These are phyloP conservation scores for Zelonia costaricensis DNA, from an alignment of 208 protist species.

Conservation along the genomic window DNA sequence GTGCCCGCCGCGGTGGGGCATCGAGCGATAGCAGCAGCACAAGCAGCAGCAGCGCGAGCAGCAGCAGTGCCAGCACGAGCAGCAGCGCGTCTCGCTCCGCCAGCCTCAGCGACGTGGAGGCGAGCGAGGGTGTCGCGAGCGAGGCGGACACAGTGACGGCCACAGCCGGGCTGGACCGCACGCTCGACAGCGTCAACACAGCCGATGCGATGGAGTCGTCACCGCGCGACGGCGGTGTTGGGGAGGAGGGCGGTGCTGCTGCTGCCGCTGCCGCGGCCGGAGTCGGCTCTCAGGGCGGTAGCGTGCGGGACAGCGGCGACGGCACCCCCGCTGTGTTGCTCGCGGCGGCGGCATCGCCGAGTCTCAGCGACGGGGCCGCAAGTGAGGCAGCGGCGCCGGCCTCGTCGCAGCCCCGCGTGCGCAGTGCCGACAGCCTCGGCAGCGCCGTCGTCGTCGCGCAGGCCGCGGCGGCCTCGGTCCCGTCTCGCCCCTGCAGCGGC, in stretches of 20 bases:
- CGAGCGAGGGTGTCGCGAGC: slow-evolving; percentile 1
- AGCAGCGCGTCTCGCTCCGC: slow-evolving; percentile 8
- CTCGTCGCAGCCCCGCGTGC: slow-evolving; percentile 2
- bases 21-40: slow-evolving; percentile 3
- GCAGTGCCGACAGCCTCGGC: slow-evolving; percentile 2
- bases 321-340: too few relatives aligned
- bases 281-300: too few relatives aligned
- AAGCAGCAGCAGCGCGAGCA: slow-evolving; percentile 5
- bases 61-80: slow-evolving; percentile 9
- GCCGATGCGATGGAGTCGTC: slow-evolving; percentile 11
- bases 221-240: not conserved
- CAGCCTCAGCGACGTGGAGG: not conserved
- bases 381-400: not conserved
- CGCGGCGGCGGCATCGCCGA: too few relatives aligned
- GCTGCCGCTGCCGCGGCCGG: not conserved
- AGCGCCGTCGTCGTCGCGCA: not conserved
- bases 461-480: too few relatives aligned
- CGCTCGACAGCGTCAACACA: slow-evolving; percentile 16
- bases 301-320: not conserved
- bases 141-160: not conserved
- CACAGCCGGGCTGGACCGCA: slow-evolving; percentile 1
- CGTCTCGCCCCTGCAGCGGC: not conserved
- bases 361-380: slow-evolving; percentile 10
- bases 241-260: not conserved
- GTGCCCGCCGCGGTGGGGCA: not conserved